A percentile compares a stretch with the other conserved stretches of the same genome.
Conservation (phyloP, 140 eudicot species). For the Senecio squalidus region DNA sequence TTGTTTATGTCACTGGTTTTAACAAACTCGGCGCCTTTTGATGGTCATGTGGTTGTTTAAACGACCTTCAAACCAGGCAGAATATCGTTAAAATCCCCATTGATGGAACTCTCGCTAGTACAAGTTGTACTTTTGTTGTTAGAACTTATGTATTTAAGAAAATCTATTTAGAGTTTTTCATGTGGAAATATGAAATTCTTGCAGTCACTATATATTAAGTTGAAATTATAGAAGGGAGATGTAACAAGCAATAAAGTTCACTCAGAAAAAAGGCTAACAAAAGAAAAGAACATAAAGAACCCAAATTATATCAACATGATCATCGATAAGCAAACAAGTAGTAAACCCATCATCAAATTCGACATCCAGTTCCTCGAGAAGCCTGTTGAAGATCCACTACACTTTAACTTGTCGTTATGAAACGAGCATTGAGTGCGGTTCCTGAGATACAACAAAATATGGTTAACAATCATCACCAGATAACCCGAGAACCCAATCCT, state of each 20-base stretch:
- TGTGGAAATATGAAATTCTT: too few species aligned
- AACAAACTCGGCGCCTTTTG: too few species aligned
- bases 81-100: too few species aligned
- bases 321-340: neutral
- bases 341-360: constrained; percentile 19
- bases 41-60: too few species aligned
- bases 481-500: neutral
- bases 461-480: neutral
- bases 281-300: neutral
- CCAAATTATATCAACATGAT: neutral
- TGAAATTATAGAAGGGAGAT: too few species aligned
- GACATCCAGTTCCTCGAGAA: constrained; percentile 16
- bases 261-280: neutral
- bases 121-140: too few species aligned
- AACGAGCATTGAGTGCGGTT: constrained; percentile 55
- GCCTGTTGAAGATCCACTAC: constrained; percentile 44
- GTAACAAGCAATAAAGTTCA: neutral
- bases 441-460: constrained; percentile 27
- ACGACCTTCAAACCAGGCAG: too few species aligned
- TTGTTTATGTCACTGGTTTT: too few species aligned
- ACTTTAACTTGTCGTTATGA: constrained; percentile 52
- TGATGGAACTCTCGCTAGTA: too few species aligned
- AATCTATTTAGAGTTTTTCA: too few species aligned
- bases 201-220: too few species aligned
- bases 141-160: too few species aligned